Evolutionary conservation across 768 basidiomycete genomes (phyloP).

Genomic region (Pisolithus orientalis): DNA sequence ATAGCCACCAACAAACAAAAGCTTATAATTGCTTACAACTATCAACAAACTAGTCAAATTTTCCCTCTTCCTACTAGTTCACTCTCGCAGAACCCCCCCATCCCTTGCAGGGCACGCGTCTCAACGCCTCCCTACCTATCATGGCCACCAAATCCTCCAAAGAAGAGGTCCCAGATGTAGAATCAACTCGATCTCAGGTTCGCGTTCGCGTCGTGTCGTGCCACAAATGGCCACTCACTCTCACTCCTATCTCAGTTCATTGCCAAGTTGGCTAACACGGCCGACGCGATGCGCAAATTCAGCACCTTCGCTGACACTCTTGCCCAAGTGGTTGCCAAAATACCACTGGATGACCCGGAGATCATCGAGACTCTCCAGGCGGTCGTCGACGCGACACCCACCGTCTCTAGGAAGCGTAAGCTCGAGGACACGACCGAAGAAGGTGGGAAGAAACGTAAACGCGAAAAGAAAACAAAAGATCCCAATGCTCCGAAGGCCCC

Average conservation of each 20-base stretch:
- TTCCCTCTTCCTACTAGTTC: constrained; percentile 32
- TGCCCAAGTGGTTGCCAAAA: constrained; percentile 40
- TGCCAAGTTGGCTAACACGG: constrained; percentile 47
- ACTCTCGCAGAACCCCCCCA: constrained; percentile 8
- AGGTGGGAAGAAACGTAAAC: constrained; percentile 28
- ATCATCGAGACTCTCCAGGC: constrained; percentile 22
- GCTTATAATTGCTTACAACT: constrained; percentile 31
- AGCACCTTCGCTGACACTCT: constrained; percentile 57
- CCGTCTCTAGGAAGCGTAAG: constrained; percentile 49
- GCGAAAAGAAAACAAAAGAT: constrained; percentile 66
- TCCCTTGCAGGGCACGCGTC: constrained; percentile 20
- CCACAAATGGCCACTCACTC: not conserved
- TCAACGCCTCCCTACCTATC: constrained; percentile 4
- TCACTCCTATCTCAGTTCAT: constrained; percentile 41
- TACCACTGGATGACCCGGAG: constrained; percentile 27
- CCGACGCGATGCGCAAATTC: constrained; percentile 57
- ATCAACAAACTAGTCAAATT: constrained; percentile 34
- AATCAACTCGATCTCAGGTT: constrained; percentile 26
- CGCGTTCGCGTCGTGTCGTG: constrained; percentile 9
- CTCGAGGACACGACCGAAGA: constrained; percentile 30
- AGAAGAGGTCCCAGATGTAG: constrained; percentile 19
- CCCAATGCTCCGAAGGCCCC: constrained; percentile 95
- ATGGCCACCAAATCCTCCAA: constrained; percentile 24
- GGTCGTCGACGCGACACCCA: constrained; percentile 27
- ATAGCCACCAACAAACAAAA: constrained; percentile 35